Evolutionary conservation across 495 filamentous ascomycete species (phyloP).

Genomic region (Tuber melanosporum): DNA sequence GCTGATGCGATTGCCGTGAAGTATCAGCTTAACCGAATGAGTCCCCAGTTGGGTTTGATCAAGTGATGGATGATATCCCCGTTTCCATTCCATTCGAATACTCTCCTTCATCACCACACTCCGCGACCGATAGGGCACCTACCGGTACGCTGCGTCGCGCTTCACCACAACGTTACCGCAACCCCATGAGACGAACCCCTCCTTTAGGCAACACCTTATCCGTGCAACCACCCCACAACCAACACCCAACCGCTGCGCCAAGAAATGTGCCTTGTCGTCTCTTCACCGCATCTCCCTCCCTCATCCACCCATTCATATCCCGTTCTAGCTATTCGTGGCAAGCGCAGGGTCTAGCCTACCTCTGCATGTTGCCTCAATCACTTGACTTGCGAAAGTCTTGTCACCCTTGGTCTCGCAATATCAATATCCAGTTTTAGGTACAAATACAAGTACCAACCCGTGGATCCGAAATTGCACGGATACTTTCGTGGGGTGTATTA

Average conservation of each 20-base stretch:
- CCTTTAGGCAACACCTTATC: not conserved
- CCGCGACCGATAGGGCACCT: not conserved
- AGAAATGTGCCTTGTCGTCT: not conserved
- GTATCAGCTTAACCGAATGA: not conserved
- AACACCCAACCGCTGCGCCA: not conserved
- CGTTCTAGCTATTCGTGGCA: not conserved
- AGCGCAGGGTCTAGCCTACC: not conserved
- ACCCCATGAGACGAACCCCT: not conserved
- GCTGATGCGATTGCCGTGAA: not conserved
- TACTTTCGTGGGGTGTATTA: not conserved
- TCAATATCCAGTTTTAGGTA: not conserved
- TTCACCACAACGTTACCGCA: not conserved
- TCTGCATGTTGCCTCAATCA: not conserved
- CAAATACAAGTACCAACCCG: not conserved
- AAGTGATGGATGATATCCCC: not conserved
- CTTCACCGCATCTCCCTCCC: not conserved
- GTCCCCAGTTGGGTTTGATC: not conserved
- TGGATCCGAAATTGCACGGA: conserved; percentile 1
- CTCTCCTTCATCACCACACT: not conserved
- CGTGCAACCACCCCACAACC: conserved; percentile 1
- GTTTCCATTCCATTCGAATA: not conserved
- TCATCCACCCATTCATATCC: not conserved
- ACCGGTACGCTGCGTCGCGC: not conserved
- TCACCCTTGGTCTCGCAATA: not conserved
- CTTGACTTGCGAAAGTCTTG: not conserved